Base-by-base conservation (phyloP, 2,329 filamentous ascomycete species). In the Sporothrix schenckii region DNA sequence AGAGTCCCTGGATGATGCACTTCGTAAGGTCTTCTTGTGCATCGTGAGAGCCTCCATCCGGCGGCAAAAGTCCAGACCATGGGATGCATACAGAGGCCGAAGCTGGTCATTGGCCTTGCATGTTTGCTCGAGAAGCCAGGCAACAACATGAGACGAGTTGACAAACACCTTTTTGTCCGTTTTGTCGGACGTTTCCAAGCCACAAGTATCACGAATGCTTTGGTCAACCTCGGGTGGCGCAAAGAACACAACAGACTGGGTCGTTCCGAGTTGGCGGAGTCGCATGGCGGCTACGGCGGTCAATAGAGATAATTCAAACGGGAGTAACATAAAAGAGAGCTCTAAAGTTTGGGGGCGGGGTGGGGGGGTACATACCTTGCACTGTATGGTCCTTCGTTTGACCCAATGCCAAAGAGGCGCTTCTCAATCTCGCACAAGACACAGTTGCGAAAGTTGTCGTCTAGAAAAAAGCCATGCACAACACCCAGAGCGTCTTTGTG, bases 41-140 rank as follows among this genome's bases (percentile, higher is more conserved):
- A 81, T 77, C 27, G 80, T 74, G 0, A 79, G 76, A 0, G 86
- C 85, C 66, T 90, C 81, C 0, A 79, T 82, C 1, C 88, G 84
- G 0, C 82, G 81, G 71, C 88, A 88, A 72, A 87, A 91, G 72
- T 91, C 87, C 0, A 80, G 76, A 0, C 89, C 88, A 75, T 92
- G 89, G 0, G 87, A 81, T 3, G 83, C 80, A 72, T 89, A 88
- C 0, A 92, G 79, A 0, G 84, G 81, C 63, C 86, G 84, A 0
- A 91, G 76, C 44, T 89, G 84, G 71, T 89, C 86, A 24, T 87
- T 89, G 0, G 79, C 82, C 9, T 80, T 77, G 71, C 89, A 92
- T 0, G 88, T 90, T 69, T 91, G 87, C 58, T 89, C 82, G 0
- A 92, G 80, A 0, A 91, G 81, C 89, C 89, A 91, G 3, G 76